Base-by-base conservation (phyloP, 2,329 filamentous ascomycete species). In the Esteya vermicola region DNA sequence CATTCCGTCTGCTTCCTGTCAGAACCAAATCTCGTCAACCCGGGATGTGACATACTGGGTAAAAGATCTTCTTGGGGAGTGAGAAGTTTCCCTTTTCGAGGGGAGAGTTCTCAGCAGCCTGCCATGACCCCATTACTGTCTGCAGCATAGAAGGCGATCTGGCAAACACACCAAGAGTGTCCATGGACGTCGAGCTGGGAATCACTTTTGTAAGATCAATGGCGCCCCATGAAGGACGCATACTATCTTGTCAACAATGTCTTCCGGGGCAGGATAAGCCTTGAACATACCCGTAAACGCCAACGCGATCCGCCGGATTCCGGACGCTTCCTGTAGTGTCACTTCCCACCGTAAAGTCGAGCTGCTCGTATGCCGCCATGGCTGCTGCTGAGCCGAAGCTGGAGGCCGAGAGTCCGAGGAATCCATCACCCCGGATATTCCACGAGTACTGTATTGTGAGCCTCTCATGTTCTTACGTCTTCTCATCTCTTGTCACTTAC, bases 391-490 rank as follows among this genome's bases (percentile, higher is more conserved):
- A 31, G 13, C 38, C 38, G 16, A 36, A 36, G 38, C 38, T 40
- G 13, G 38, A 40, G 6, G 38, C 38, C 18, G 38, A 40, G 9
- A 40, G 32, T 3, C 38, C 38, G 4, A 40, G 32, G 14, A 40
- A 40, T 5, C 38, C 38, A 18, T 40, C 38, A 14, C 12, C 38
- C n/a, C 38, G 38, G 9, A 40, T 31, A 20, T 40, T 40, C 38
- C 38, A 40, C 23, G 38, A 36, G 19, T 40, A 40, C 38, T 40
- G 27, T 28, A n/a, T n/a, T n/a, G n/a, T n/a, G n/a, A n/a, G n/a
- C n/a, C 25, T 13, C 25, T 10, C 12, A 6, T 12, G 27, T 6
- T 28, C 27, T 13, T 10, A 10, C 4, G 5, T 28, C 27, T 28
- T 12, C 13, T 27, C 25, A 27, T 10, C 5, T 28, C 12, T 14